Percentiles rank a stretch among this genome's conserved stretches.
These are phyloP conservation scores for Podospora comata DNA, from an alignment of 495 filamentous ascomycete species.

Conservation along the genomic window DNA sequence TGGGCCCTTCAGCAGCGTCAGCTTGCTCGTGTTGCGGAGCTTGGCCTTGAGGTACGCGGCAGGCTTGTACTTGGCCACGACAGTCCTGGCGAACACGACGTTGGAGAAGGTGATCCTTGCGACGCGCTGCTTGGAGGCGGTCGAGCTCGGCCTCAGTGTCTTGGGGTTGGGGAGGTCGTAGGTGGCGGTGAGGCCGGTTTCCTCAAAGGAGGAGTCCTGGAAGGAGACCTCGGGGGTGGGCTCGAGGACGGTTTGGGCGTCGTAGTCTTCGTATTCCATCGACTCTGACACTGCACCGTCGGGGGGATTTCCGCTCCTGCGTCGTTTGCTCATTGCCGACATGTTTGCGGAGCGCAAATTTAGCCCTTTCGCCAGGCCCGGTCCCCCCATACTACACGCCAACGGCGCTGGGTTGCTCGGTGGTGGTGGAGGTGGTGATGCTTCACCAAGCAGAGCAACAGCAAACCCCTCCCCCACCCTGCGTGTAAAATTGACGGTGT, in stretches of 20 bases:
- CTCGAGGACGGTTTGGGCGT: slow-evolving; percentile 31
- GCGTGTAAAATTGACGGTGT: too few relatives aligned
- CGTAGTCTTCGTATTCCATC: slow-evolving; percentile 3
- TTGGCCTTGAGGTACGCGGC: slow-evolving; percentile 65
- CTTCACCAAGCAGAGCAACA: not conserved
- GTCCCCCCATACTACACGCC: too few relatives aligned
- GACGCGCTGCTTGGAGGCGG: slow-evolving; percentile 48
- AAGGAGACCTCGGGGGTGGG: slow-evolving; percentile 35
- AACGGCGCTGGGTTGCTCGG: not conserved
- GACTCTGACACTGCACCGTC: too few relatives aligned
- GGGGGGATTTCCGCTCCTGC: too few relatives aligned
- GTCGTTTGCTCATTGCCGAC: not conserved
- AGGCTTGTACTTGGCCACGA: slow-evolving; percentile 64
- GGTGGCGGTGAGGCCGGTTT: slow-evolving; percentile 58
- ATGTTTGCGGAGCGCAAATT: not conserved
- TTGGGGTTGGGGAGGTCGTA: slow-evolving; percentile 58
- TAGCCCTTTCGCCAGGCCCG: too few relatives aligned
- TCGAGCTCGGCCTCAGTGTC: slow-evolving; percentile 42
- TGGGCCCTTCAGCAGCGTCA: slow-evolving; percentile 59
- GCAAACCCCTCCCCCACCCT: too few relatives aligned
- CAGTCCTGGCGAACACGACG: slow-evolving; percentile 50
- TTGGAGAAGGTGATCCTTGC: slow-evolving; percentile 41
- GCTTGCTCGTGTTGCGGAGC: slow-evolving; percentile 55
- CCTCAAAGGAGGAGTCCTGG: slow-evolving; percentile 44
- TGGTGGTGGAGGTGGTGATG: not conserved